These are phyloP conservation scores for Solanum pinnatisectum DNA, from an alignment of 257 asterid species.

Conservation along the genomic window DNA sequence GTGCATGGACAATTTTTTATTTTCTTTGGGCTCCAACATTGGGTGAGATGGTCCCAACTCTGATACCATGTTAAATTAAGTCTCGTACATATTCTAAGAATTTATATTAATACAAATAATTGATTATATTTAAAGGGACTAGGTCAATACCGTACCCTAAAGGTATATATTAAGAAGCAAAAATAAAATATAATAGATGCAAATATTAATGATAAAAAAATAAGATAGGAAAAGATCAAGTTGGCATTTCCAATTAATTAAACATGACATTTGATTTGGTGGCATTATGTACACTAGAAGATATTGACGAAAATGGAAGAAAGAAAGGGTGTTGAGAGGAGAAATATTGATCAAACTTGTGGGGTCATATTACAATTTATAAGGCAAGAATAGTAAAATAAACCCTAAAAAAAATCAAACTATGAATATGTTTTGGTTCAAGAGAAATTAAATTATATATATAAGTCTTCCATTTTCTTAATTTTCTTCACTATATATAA, in stretches of 20 bases:
- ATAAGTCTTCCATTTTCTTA: neutral
- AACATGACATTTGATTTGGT: neutral
- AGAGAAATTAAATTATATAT: too few species aligned
- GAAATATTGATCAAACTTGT: neutral
- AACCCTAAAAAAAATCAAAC: neutral
- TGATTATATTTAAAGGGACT: neutral
- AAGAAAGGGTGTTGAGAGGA: neutral
- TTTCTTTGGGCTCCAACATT: too few species aligned
- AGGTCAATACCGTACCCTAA: neutral
- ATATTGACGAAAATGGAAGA: neutral
- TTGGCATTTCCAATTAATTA: neutral
- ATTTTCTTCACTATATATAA: neutral
- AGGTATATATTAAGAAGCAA: neutral
- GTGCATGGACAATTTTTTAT: too few species aligned
- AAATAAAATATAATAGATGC: neutral
- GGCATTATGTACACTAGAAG: neutral
- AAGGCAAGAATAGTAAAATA: neutral
- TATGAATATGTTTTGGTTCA: neutral
- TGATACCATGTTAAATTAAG: too few species aligned
- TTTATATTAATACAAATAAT: neutral
- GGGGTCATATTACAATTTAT: neutral
- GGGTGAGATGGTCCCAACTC: too few species aligned
- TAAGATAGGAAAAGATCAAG: neutral
- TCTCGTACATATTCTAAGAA: neutral
- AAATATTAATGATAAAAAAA: neutral